Base-by-base conservation (phyloP, 192 early-diverging fungal species). In the Linderina pennispora region DNA sequence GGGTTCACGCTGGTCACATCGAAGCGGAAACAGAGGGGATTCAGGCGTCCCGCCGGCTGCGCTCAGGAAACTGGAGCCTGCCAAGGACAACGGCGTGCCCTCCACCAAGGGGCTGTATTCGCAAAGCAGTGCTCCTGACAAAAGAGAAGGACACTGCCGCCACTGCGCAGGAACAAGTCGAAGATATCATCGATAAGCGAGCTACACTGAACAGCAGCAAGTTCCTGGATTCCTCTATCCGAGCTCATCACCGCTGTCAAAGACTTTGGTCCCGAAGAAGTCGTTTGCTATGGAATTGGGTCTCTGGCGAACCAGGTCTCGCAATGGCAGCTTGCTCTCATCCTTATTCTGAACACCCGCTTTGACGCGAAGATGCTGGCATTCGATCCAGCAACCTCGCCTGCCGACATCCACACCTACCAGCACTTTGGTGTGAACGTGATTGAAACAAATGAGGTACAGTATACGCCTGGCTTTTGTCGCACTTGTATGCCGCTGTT, bases 241-340 rank as follows among this genome's bases (percentile, higher is more conserved):
- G 24, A 35, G 3, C 2, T 8, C 2, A 28, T 45, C 7, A 3
- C 46, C 13, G 28, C 38, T 5, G n/a, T 38, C 11, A 9, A 31
- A 3, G 58, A n/a, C 13, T 66, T 66, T 37, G 26, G 8, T 4
- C 62, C 69, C 1, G 36, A 57, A 9, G 62, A 73, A 34, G 50
- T 58, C 15, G 58, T 73, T 4, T 65, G 62, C 58, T 73, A 65
- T 33, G 69, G 69, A 8, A 43, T 73, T 4, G 69, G 69, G 2
- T 58, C 69, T 5, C 48, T 65, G 1, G 6, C 34, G 4, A 40
- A 35, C 16, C 25, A 34, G 11, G 47, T 58, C 11, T 66, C 69
- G 14, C 69, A 73, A 20, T 73, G 62, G 62, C 69, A 73, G 36
- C 9, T 66, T 18, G 53, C 69, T 4, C 38, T 73, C 3, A 23